Base-by-base conservation (phyloP, 2,329 filamentous ascomycete genomes). In the Gaeumannomyces tritici region DNA sequence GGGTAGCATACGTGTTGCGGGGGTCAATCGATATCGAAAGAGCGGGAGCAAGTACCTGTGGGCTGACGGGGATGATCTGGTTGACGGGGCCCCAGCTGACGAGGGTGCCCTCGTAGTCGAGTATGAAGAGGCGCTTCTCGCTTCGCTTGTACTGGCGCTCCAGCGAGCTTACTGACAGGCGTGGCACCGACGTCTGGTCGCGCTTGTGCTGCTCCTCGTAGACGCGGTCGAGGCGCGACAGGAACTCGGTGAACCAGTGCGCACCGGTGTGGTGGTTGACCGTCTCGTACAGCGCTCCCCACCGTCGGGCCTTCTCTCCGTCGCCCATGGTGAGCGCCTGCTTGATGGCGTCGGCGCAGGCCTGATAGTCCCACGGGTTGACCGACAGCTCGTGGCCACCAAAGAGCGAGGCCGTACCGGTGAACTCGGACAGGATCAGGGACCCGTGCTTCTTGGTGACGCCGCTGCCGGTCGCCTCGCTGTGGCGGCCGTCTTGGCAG, bases 311-410 rank as follows among this genome's bases (percentile, higher is more conserved):
- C 74, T 90, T 93, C 72, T 97, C 90, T 2, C 85, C 83, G 2
- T 85, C 81, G 3, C 76, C 78, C 88, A 97, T 96, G 67, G 93
- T 89, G 24, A 98, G 78, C 0, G 93, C 92, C 61, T 83, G 80
- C 73, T 89, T 88, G 75, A 98, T 93, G 12, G 92, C 91, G 35
- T 95, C 87, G 60, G 92, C 90, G 69, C 91, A 96, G 71, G 91
- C 86, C 47, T 89, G 85, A 73, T 96, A 96, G 72, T 97, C 91
- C 93, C 93, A 98, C 0, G 93, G 93, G 71, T 98, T 98, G 69
- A 98, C 89, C 0, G 90, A 84, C 18, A 98, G 82, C 66, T 95
- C 89, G 63, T 90, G 85, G 57, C 89, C 85, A 21, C 86, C 85
- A 70, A 98, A 96, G 2, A 98, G 82, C 0, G 90, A 91, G 1